These are phyloP conservation scores for Hortiboletus flavorubellus DNA, from an alignment of 768 basidiomycete species.

Conservation along the genomic window DNA sequence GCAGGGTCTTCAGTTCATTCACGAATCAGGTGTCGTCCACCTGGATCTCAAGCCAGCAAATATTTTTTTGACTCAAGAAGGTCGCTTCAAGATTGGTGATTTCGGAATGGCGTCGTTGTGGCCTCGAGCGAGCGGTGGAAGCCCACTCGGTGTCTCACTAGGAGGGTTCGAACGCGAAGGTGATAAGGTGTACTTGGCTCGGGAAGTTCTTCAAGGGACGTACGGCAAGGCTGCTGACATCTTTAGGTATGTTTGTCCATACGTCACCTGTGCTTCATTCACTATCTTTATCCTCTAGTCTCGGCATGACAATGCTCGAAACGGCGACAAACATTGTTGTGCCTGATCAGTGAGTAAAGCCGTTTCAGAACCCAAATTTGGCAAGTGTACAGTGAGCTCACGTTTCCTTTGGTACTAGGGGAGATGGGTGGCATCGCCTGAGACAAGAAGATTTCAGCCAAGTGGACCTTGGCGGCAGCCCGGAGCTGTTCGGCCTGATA, in stretches of 20 bases:
- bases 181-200: constrained; percentile 95
- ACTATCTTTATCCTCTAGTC: constrained; percentile 44
- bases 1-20: constrained; percentile 86
- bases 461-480: constrained; percentile 65
- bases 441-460: constrained; percentile 90
- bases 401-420: constrained; percentile 47
- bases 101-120: constrained; percentile 98
- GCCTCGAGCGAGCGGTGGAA: constrained; percentile 54
- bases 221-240: constrained; percentile 96
- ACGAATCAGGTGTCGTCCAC: constrained; percentile 85
- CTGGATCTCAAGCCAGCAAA: constrained; percentile 98
- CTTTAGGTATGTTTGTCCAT: constrained; percentile 69
- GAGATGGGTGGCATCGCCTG: constrained; percentile 90
- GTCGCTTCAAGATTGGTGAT: constrained; percentile 94
- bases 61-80: constrained; percentile 83
- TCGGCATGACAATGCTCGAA: constrained; percentile 96
- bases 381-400: constrained; percentile 13
- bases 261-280: background rate
- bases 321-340: constrained; percentile 94
- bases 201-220: constrained; percentile 87
- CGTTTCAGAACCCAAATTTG: background rate
- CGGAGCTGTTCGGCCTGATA: constrained; percentile 65
- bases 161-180: constrained; percentile 90
- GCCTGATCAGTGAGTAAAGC: constrained; percentile 81
- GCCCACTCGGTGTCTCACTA: constrained; percentile 34